Evolutionary conservation across 2,329 filamentous ascomycete species (phyloP).

Genomic region (Mycogone perniciosa): DNA sequence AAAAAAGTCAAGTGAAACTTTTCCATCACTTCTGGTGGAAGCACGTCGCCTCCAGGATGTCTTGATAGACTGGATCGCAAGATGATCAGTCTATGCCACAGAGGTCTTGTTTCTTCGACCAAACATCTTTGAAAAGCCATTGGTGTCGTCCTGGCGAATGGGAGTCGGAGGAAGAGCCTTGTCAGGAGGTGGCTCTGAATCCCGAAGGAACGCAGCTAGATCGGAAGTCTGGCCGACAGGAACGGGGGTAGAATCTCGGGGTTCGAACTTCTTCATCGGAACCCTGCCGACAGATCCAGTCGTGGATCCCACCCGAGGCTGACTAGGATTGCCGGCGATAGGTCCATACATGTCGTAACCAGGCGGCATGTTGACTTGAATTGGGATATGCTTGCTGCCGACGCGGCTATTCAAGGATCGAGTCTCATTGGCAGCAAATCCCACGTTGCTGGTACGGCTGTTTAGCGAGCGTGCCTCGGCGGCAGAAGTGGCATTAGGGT

Average conservation of each 20-base stretch:
- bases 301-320: slow-evolving; percentile 22
- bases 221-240: slow-evolving; percentile 55
- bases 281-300: slow-evolving; percentile 34
- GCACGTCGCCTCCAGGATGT: no score
- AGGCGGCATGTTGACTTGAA: slow-evolving; percentile 44
- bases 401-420: slow-evolving; percentile 15
- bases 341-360: slow-evolving; percentile 38
- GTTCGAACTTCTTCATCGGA: slow-evolving; percentile 53
- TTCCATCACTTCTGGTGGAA: background rate
- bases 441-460: slow-evolving; percentile 31
- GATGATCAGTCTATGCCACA: slow-evolving; percentile 19
- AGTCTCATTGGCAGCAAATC: background rate
- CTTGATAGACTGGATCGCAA: no score
- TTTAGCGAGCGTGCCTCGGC: slow-evolving; percentile 30
- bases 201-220: slow-evolving; percentile 65
- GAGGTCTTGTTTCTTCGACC: slow-evolving; percentile 43
- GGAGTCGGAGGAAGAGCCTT: slow-evolving; percentile 19
- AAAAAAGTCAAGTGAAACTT: background rate
- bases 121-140: slow-evolving; percentile 43
- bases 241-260: slow-evolving; percentile 40
- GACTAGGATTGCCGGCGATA: slow-evolving; percentile 16
- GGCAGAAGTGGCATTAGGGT: slow-evolving; percentile 20
- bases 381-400: slow-evolving; percentile 44
- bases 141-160: slow-evolving; percentile 31
- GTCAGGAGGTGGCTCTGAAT: slow-evolving; percentile 56